phyloP scores from a whole-genome alignment of 2,329 filamentous ascomycete species.

The Cytospora piceae region DNA sequence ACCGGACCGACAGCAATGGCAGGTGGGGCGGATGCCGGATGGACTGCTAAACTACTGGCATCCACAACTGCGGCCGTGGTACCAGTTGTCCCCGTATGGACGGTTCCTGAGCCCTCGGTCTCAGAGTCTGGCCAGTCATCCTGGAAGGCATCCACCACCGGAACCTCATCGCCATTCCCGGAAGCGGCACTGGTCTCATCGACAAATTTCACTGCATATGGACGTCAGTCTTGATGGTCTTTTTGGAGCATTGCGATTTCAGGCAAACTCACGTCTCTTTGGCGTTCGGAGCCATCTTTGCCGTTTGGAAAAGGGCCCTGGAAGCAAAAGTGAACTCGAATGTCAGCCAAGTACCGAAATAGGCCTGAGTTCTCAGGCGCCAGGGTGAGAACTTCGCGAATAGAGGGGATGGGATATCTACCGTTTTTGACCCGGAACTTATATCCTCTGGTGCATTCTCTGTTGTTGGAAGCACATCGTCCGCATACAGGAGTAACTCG shows the following conservation, averaged over 20 bases:
- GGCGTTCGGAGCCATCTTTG: slow-evolving; percentile 43
- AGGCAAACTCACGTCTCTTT: slow-evolving; percentile 34
- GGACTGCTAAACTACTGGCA: slow-evolving; percentile 6
- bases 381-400: not conserved
- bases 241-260: not conserved
- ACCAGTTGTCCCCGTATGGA: slow-evolving; percentile 18
- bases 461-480: slow-evolving; percentile 37
- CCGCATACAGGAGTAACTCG: slow-evolving; percentile 42
- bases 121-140: slow-evolving; percentile 30
- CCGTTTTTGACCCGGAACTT: slow-evolving; percentile 40
- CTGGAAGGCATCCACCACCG: slow-evolving; percentile 14
- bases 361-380: not conserved
- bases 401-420: slow-evolving; percentile 17
- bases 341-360: not conserved
- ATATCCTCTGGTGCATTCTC: slow-evolving; percentile 38
- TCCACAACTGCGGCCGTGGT: slow-evolving; percentile 8
- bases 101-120: slow-evolving; percentile 24
- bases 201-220: slow-evolving; percentile 36
- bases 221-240: slow-evolving; percentile 8
- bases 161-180: slow-evolving; percentile 21
- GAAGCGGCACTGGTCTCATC: slow-evolving; percentile 33
- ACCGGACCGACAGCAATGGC: not conserved
- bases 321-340: not conserved
- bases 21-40: slow-evolving; percentile 20
- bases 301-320: slow-evolving; percentile 37